These are phyloP conservation scores for Berkeleyomyces basicola DNA, from an alignment of 2,329 filamentous ascomycete species.

Conservation along the genomic window DNA sequence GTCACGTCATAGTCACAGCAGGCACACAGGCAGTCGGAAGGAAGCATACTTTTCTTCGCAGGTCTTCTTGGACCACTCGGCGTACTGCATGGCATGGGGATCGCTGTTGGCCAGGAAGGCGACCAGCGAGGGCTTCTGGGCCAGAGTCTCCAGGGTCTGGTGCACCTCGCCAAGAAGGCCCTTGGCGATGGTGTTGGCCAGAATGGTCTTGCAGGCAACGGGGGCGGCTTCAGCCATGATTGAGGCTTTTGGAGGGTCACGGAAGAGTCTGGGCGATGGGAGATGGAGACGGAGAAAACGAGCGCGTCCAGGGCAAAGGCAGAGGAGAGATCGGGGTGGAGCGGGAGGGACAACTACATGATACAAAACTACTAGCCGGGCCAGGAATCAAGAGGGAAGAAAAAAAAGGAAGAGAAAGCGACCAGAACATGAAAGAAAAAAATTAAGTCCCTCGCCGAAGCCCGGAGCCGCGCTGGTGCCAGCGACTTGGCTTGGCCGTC, in stretches of 20 bases:
- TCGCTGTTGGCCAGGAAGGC: slow-evolving; percentile 89
- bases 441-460: slow-evolving; percentile 12
- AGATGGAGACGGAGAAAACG: not conserved
- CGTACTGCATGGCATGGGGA: slow-evolving; percentile 81
- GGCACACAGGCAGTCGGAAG: not conserved
- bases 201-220: slow-evolving; percentile 73
- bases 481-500: not conserved
- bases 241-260: not conserved
- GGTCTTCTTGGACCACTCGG: slow-evolving; percentile 94
- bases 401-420: not conserved
- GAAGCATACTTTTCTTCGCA: slow-evolving; percentile 81
- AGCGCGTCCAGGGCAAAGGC: not conserved
- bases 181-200: slow-evolving; percentile 77
- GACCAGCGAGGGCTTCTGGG: slow-evolving; percentile 61
- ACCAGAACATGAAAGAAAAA: not conserved
- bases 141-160: slow-evolving; percentile 54
- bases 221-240: slow-evolving; percentile 9
- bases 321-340: not conserved
- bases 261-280: not conserved
- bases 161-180: slow-evolving; percentile 61
- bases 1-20: not conserved
- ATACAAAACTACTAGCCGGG: not conserved
- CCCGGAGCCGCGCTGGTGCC: slow-evolving; percentile 6
- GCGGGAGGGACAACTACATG: not conserved
- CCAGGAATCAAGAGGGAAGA: not conserved